Evolutionary conservation across 257 asterid species (phyloP).

Genomic region (Leptodermis oblonga): DNA sequence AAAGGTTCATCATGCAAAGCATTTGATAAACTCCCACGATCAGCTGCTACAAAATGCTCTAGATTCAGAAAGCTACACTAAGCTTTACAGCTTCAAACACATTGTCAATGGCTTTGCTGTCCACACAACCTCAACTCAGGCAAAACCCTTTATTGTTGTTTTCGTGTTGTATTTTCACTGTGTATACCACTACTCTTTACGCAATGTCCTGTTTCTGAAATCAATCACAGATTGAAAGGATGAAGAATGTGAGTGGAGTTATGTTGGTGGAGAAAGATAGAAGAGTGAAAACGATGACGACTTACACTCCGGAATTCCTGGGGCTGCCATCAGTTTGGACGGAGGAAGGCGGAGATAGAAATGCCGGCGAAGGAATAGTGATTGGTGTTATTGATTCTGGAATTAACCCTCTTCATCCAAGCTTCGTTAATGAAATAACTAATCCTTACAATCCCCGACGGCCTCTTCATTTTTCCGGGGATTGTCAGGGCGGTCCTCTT

Average conservation of each 20-base stretch:
- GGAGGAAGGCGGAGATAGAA: slow-evolving; percentile 49
- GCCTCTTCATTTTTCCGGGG: slow-evolving; percentile 52
- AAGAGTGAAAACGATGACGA: slow-evolving; percentile 69
- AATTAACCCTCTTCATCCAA: slow-evolving; percentile 64
- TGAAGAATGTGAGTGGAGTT: slow-evolving; percentile 46
- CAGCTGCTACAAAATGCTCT: slow-evolving; percentile 45
- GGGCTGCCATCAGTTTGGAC: slow-evolving; percentile 65
- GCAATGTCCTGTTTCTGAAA: no score
- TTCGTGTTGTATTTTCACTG: neutral
- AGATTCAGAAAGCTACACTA: slow-evolving; percentile 56
- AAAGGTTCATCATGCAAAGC: slow-evolving; percentile 51
- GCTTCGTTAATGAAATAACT: slow-evolving; percentile 62
- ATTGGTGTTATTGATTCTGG: slow-evolving; percentile 86
- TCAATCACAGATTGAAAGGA: slow-evolving; percentile 39
- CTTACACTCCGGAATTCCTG: slow-evolving; percentile 60
- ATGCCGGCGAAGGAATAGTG: slow-evolving; percentile 85
- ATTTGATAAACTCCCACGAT: slow-evolving; percentile 60
- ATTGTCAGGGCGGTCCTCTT: slow-evolving; percentile 66
- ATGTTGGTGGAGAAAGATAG: slow-evolving; percentile 66
- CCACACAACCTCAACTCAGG: slow-evolving; percentile 76
- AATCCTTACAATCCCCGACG: slow-evolving; percentile 33
- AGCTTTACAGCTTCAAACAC: slow-evolving; percentile 84
- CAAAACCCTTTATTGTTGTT: neutral
- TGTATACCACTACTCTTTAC: neutral
- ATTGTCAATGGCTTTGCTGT: slow-evolving; percentile 76